Conservation (phyloP, 176 grass and related monocot genomes). For the Rhynchospora breviuscula region DNA sequence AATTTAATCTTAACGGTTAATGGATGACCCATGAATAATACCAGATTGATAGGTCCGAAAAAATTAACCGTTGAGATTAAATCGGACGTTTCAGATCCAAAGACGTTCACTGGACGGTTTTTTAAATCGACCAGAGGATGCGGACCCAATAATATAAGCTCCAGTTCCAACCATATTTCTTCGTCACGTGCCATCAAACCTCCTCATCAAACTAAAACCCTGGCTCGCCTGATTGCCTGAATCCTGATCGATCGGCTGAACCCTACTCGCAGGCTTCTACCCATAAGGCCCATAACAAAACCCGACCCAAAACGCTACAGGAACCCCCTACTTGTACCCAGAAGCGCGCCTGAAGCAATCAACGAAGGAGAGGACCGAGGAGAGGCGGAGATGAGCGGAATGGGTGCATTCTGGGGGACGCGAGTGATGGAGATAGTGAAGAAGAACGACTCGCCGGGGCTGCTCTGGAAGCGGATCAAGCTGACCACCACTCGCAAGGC, state of each 20-base stretch:
- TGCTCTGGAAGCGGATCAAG: conserved; percentile 88
- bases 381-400: conserved; percentile 31
- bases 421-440: conserved; percentile 71
- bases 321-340: not conserved
- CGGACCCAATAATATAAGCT: too few relatives aligned
- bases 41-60: too few relatives aligned
- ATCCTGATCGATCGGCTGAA: not conserved
- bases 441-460: conserved; percentile 57
- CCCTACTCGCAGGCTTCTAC: not conserved
- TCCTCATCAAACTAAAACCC: not conserved
- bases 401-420: conserved; percentile 71
- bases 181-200: not conserved
- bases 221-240: not conserved
- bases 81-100: too few relatives aligned
- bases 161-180: not conserved
- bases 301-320: not conserved
- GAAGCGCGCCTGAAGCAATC: not conserved
- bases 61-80: too few relatives aligned
- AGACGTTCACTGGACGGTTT: too few relatives aligned
- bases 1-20: too few relatives aligned
- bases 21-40: too few relatives aligned
- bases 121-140: too few relatives aligned
- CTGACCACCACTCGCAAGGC: conserved; percentile 88
- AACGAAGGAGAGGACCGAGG: not conserved
- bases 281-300: not conserved